phyloP scores from a whole-genome alignment of 208 protist genomes.

The Leishmania lainsoni region DNA sequence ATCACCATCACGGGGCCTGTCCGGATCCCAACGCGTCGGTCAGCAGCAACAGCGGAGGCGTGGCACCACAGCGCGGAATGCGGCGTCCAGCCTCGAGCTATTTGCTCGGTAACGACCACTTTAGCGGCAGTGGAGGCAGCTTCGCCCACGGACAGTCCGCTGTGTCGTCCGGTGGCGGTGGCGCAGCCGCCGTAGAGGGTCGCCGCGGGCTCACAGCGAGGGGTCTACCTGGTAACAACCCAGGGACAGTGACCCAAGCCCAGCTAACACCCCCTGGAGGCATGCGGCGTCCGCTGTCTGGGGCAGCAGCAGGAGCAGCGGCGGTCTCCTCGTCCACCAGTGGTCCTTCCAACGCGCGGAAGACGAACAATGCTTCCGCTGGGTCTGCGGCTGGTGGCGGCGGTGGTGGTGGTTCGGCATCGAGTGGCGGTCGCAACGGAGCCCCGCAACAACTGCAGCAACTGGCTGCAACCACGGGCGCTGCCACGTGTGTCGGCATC shows the following conservation, averaged over 20 bases:
- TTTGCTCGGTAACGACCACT: conserved; percentile 25
- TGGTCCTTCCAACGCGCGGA: conserved; percentile 1
- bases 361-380: conserved; percentile 1
- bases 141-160: background rate
- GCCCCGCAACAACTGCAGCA: conserved; percentile 16
- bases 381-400: conserved; percentile 1
- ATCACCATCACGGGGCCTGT: background rate
- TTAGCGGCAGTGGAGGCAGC: background rate
- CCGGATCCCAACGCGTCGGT: background rate
- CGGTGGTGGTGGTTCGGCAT: background rate
- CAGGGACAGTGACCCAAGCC: conserved; percentile 19
- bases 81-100: conserved; percentile 33
- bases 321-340: background rate
- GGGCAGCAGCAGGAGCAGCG: background rate
- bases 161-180: conserved; percentile 6
- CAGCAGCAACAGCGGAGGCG: conserved; percentile 16
- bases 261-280: conserved; percentile 24
- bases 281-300: conserved; percentile 12
- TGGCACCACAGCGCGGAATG: conserved; percentile 47
- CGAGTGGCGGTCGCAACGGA: conserved; percentile 4
- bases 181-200: conserved; percentile 7
- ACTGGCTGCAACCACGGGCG: conserved; percentile 4
- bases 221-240: background rate
- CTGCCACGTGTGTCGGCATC: conserved; percentile 69
- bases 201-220: conserved; percentile 3